Base-by-base conservation (phyloP, 805 yeast species). In the Saccharomycodes ludwigii region DNA sequence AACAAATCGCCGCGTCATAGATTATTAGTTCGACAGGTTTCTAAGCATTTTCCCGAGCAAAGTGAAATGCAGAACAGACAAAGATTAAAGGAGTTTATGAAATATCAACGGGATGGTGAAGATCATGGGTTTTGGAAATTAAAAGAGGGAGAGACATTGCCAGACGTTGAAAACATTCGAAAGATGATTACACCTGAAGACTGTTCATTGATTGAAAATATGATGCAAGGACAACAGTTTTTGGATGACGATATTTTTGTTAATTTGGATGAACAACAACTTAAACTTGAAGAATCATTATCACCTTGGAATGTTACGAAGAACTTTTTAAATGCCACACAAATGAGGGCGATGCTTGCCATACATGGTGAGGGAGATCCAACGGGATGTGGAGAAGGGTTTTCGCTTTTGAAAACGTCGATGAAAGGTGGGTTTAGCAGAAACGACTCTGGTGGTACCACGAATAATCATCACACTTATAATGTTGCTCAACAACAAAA, bases 41-140 rank as follows among this genome's bases (percentile, higher is more conserved):
- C 94, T 0, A 70, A 71, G 31, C 96, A 88, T 60, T 91, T 91
- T 50, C 97, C 98, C 0, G 97, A 85, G 43, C 96, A 86, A 54
- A 86, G 81, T 48, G 97, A 91, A 48, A 86, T 88, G 83, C 98
- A 91, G 53, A 88, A 84, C 50, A 70, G 98, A 45, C 97, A 88
- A 58, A 67, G 95, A 39, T 66, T 91, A 35, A 91, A 91, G 54
- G 98, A 91, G 58, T 91, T 91, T 46, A 91, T 91, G 98, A 96
- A 86, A 47, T 91, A 82, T 47, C 96, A 88, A 58, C 66, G 96
- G 44, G 74, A 78, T 23, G 97, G 97, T 9, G 83, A 78, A 6
- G 96, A 86, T 54, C 95, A 85, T 44, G 95, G 96, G 1, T 80
- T 63, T 47, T 91, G 98, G 98, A 88, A 85, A 48, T 65, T 91